Evolutionary conservation across 2,329 filamentous ascomycete genomes (phyloP).

Genomic region (Zymoseptoria ardabiliae): DNA sequence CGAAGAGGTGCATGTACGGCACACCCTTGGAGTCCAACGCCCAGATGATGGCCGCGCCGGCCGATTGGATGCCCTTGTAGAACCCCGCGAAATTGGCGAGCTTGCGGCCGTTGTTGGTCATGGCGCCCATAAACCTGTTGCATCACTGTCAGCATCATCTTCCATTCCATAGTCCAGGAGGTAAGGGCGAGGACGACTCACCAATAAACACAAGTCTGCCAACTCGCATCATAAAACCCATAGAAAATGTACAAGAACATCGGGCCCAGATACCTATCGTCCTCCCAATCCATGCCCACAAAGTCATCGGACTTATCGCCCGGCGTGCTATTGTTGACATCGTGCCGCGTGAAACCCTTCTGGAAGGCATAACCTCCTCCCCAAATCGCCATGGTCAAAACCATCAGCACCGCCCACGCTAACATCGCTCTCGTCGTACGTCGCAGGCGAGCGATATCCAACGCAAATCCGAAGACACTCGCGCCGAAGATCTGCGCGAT

Average conservation of each 20-base stretch:
- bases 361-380: conserved; percentile 80
- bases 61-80: conserved; percentile 85
- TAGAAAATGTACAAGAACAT: conserved; percentile 91
- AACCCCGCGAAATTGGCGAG: conserved; percentile 86
- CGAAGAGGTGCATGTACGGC: conserved; percentile 66
- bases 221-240: conserved; percentile 80
- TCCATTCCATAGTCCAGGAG: too few relatives aligned
- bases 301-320: background rate
- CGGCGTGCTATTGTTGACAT: conserved; percentile 20
- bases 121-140: conserved; percentile 71
- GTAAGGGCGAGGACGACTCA: background rate
- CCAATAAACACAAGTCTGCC: conserved; percentile 87
- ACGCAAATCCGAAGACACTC: conserved; percentile 60
- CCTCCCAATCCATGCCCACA: conserved; percentile 57
- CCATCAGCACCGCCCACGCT: conserved; percentile 55
- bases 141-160: too few relatives aligned
- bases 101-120: conserved; percentile 88
- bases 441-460: conserved; percentile 54
- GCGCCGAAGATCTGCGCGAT: conserved; percentile 71
- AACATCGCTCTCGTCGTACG: conserved; percentile 62
- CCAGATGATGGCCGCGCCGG: conserved; percentile 70
- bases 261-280: conserved; percentile 62
- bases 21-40: conserved; percentile 57
- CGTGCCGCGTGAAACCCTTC: conserved; percentile 47
- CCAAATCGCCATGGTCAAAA: conserved; percentile 71